These are phyloP conservation scores for Cryptosporidium meleagridis DNA, from an alignment of 169 alveolate species.

Conservation along the genomic window DNA sequence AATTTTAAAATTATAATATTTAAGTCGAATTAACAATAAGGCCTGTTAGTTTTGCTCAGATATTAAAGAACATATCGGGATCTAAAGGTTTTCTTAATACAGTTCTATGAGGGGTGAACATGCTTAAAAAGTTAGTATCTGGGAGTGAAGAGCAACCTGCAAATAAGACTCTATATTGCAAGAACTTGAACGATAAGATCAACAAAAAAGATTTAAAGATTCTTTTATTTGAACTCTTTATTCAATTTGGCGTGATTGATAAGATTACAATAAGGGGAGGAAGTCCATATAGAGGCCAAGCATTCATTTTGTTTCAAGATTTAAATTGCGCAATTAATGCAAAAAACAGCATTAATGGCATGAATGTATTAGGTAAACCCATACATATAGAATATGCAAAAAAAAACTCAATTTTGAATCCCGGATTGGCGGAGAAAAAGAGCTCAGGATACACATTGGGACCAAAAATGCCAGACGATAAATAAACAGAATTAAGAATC, in stretches of 20 bases:
- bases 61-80: not conserved
- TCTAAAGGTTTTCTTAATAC: not conserved
- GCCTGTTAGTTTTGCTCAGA: not conserved
- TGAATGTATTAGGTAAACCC: constrained; percentile 37
- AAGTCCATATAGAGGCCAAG: constrained; percentile 47
- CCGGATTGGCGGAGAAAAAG: not conserved
- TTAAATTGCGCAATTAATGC: constrained; percentile 53
- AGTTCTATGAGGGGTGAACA: not conserved
- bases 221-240: constrained; percentile 47
- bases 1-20: no score
- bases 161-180: constrained; percentile 60
- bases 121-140: constrained; percentile 58
- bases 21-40: no score
- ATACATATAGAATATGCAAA: constrained; percentile 47
- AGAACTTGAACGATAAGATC: constrained; percentile 53
- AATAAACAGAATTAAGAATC: not conserved
- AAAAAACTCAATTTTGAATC: constrained; percentile 27
- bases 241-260: constrained; percentile 39
- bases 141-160: constrained; percentile 40
- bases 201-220: constrained; percentile 48
- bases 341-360: constrained; percentile 46
- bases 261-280: constrained; percentile 70
- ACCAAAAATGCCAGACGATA: constrained; percentile 15
- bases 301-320: constrained; percentile 54
- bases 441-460: not conserved